Evolutionary conservation across 75 land plant genomes (phyloP).

Genomic region (Ceratopteris richardii): DNA sequence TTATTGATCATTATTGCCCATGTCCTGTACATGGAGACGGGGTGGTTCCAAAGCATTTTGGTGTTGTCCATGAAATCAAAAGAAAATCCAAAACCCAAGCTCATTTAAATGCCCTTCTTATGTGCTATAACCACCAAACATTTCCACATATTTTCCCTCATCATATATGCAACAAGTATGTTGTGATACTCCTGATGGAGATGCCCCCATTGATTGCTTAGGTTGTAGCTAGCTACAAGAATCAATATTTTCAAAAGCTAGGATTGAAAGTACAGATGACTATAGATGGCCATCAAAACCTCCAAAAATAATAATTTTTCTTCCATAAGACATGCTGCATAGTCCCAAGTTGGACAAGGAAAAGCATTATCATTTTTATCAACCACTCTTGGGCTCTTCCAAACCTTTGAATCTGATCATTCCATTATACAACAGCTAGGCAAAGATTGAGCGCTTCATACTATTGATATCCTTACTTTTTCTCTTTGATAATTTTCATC

Average conservation of each 20-base stretch:
- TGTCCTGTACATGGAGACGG: conserved; percentile 32
- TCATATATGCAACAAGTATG: conserved; percentile 27
- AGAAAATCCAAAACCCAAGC: conserved; percentile 26
- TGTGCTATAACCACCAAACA: conserved; percentile 31
- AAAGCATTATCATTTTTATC: conserved; percentile 9
- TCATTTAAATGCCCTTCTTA: conserved; percentile 28
- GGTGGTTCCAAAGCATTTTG: conserved; percentile 24
- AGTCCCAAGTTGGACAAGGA: conserved; percentile 18
- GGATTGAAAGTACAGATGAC: conserved; percentile 19
- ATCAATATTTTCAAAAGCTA: conserved; percentile 18
- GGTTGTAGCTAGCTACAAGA: too few relatives aligned
- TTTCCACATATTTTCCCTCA: conserved; percentile 16
- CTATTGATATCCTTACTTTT: too few relatives aligned
- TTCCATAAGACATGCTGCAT: conserved; percentile 21
- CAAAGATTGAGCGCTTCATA: too few relatives aligned
- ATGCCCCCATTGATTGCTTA: too few relatives aligned
- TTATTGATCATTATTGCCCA: conserved; percentile 23
- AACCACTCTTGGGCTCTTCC: conserved; percentile 14
- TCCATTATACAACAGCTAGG: too few relatives aligned
- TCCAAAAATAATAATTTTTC: conserved; percentile 16
- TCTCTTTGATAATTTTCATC: too few relatives aligned
- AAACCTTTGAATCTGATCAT: conserved; percentile 14
- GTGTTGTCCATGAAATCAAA: conserved; percentile 25
- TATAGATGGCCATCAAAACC: conserved; percentile 21
- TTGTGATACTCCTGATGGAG: conserved; percentile 24